phyloP scores from a whole-genome alignment of 306 rosid genomes.

The Pachyrhizus erosus region DNA sequence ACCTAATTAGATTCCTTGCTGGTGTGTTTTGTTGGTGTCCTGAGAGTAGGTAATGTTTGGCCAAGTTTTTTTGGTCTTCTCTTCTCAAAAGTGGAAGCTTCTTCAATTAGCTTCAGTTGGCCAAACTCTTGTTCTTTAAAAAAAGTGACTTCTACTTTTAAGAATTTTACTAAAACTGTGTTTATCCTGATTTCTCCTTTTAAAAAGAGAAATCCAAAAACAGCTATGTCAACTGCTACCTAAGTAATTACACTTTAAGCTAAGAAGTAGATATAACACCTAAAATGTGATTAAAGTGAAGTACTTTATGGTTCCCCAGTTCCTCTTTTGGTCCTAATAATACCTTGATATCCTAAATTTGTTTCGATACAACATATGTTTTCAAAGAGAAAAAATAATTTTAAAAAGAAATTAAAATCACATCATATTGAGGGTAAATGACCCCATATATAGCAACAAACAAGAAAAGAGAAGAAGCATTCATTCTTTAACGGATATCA shows the following conservation, averaged over 20 bases:
- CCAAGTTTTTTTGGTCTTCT: neutral
- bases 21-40: neutral
- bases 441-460: neutral
- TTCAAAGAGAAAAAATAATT: neutral
- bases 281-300: slow-evolving; percentile 1
- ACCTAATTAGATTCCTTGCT: slow-evolving; percentile 21
- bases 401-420: neutral
- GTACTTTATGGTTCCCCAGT: neutral
- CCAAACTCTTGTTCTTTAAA: neutral
- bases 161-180: neutral
- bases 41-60: neutral
- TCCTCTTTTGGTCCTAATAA: slow-evolving; percentile 20
- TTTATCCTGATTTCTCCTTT: neutral
- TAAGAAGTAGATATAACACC: slow-evolving; percentile 12
- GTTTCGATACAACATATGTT: neutral
- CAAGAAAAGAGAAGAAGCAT: neutral
- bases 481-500: slow-evolving; percentile 22
- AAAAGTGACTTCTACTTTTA: neutral
- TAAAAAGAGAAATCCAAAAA: neutral
- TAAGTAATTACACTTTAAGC: slow-evolving; percentile 13
- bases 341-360: slow-evolving; percentile 22
- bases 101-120: neutral
- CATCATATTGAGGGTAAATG: slow-evolving; percentile 24
- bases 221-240: neutral
- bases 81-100: neutral